These are phyloP conservation scores for Phytophthora nicotianae DNA, from an alignment of 352 stramenopile species.

Conservation along the genomic window DNA sequence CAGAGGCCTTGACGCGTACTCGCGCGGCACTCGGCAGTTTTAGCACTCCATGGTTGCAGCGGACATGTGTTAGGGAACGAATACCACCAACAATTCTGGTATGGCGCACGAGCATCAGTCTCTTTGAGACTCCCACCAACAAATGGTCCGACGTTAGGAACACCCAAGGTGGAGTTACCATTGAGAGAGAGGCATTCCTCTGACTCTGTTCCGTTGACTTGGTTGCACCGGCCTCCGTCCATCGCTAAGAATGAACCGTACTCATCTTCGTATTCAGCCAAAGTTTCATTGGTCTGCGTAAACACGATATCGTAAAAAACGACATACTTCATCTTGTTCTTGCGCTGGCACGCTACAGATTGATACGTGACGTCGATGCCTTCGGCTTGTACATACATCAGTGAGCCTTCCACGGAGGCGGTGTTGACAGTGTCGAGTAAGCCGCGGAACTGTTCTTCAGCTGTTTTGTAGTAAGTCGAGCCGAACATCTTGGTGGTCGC, in stretches of 20 bases:
- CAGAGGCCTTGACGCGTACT: constrained; percentile 45
- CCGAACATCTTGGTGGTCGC: constrained; percentile 16
- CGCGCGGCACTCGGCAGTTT: constrained; percentile 43
- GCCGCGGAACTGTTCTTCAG: constrained; percentile 34
- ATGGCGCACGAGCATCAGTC: constrained; percentile 51
- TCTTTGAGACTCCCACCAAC: constrained; percentile 45
- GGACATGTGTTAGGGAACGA: constrained; percentile 68
- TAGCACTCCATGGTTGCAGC: constrained; percentile 27
- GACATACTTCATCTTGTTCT: constrained; percentile 74
- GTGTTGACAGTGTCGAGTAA: constrained; percentile 79
- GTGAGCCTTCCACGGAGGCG: constrained; percentile 70
- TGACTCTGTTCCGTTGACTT: constrained; percentile 20
- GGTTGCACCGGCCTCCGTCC: constrained; percentile 61
- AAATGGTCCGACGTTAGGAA: constrained; percentile 38
- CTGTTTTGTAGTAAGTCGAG: constrained; percentile 27
- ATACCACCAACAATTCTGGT: constrained; percentile 66
- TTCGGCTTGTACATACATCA: constrained; percentile 86
- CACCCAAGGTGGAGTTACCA: constrained; percentile 22
- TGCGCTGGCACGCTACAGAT: constrained; percentile 50
- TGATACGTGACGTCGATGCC: constrained; percentile 56
- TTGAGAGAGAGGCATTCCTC: constrained; percentile 24
- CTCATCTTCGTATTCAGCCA: constrained; percentile 45
- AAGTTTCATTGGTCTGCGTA: constrained; percentile 46
- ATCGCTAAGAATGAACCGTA: constrained; percentile 65
- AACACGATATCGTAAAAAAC: constrained; percentile 76